Evolutionary conservation across 768 basidiomycete genomes (phyloP).

Genomic region (Dioszegia crocea): DNA sequence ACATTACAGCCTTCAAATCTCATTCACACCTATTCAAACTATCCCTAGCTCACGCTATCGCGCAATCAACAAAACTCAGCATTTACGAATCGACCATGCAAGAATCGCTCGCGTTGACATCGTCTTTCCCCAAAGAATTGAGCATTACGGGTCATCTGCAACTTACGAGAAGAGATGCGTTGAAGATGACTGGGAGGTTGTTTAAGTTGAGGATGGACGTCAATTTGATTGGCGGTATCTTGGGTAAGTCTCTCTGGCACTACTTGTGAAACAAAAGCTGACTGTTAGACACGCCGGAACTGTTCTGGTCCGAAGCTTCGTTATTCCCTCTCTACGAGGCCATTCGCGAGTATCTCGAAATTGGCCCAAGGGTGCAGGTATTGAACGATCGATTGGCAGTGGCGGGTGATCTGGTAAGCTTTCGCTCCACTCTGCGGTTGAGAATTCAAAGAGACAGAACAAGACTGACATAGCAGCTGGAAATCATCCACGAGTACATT

Average conservation of each 20-base stretch:
- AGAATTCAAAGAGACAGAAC: neutral
- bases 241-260: too few relatives aligned
- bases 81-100: constrained; percentile 77
- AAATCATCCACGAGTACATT: constrained; percentile 87
- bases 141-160: constrained; percentile 71
- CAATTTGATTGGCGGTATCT: constrained; percentile 84
- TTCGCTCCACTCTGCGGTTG: neutral
- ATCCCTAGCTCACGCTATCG: constrained; percentile 89
- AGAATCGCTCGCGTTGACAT: constrained; percentile 72
- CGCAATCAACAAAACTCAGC: constrained; percentile 87
- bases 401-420: constrained; percentile 77
- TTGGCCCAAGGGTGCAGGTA: constrained; percentile 71
- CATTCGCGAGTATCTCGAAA: constrained; percentile 92
- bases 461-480: constrained; percentile 60
- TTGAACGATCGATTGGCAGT: constrained; percentile 84
- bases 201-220: constrained; percentile 86
- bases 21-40: constrained; percentile 63
- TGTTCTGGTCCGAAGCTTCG: constrained; percentile 93
- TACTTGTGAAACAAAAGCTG: neutral
- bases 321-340: constrained; percentile 84
- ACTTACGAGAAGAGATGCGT: constrained; percentile 72
- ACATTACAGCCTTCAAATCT: constrained; percentile 71
- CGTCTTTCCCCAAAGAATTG: constrained; percentile 77
- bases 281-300: constrained; percentile 69
- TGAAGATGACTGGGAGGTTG: constrained; percentile 76